Percentiles rank a stretch among this genome's conserved stretches.
phyloP scores from a whole-genome alignment of 495 filamentous ascomycete species.

The Penicillium paradoxum region DNA sequence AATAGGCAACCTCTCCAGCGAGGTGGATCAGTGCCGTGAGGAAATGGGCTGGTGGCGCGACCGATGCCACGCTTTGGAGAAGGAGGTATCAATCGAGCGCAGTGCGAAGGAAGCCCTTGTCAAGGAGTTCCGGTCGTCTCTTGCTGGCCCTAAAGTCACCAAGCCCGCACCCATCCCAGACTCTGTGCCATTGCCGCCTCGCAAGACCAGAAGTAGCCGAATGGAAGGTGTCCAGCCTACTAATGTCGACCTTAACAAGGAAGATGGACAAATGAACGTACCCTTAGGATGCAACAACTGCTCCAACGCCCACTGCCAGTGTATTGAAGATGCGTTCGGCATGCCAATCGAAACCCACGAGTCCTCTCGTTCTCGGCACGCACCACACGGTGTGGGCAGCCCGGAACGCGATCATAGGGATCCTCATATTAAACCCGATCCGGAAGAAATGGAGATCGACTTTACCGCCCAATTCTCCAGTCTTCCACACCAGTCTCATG shows the following conservation, averaged over 20 bases:
- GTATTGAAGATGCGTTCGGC: constrained; percentile 63
- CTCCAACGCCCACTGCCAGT: constrained; percentile 57
- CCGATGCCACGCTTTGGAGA: constrained; percentile 46
- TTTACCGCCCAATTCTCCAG: constrained; percentile 64
- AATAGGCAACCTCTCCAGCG: constrained; percentile 47
- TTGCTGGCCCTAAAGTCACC: constrained; percentile 18
- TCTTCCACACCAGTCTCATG: constrained; percentile 28
- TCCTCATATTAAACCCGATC: constrained; percentile 45
- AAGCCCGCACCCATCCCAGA: constrained; percentile 24
- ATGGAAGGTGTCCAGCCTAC: constrained; percentile 20
- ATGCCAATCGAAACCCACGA: constrained; percentile 32
- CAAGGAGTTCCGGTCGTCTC: constrained; percentile 36
- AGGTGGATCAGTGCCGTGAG: constrained; percentile 45
- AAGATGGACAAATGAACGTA: constrained; percentile 27
- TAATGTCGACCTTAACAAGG: constrained; percentile 10
- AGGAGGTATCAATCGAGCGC: constrained; percentile 41
- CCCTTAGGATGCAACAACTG: constrained; percentile 62
- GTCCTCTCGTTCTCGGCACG: constrained; percentile 28
- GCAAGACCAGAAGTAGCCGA: constrained; percentile 19
- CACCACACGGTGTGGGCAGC: constrained; percentile 27
- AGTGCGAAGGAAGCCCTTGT: constrained; percentile 40
- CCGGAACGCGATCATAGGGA: constrained; percentile 30
- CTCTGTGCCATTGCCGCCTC: constrained; percentile 32
- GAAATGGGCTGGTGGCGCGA: constrained; percentile 47
- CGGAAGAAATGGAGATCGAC: constrained; percentile 67